Conservation (phyloP, 306 rosid genomes). For the Begonia loranthoides region DNA sequence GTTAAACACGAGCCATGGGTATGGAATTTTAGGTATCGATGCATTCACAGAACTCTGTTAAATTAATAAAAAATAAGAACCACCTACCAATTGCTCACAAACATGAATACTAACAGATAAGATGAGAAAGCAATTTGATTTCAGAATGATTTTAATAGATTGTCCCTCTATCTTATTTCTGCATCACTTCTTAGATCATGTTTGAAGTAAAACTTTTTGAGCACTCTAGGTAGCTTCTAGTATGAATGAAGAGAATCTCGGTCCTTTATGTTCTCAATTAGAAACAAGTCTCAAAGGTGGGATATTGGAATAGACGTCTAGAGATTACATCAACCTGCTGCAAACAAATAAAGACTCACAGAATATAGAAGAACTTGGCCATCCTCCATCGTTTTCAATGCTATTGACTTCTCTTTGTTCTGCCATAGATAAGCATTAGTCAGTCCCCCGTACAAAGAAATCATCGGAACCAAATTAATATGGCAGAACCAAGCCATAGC, state of each 20-base stretch:
- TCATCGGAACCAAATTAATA: too few relatives aligned
- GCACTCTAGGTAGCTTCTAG: too few relatives aligned
- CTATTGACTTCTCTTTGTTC: constrained; percentile 79
- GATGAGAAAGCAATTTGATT: too few relatives aligned
- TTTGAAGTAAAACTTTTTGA: too few relatives aligned
- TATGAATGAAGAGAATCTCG: constrained; percentile 3
- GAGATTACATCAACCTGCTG: constrained; percentile 5
- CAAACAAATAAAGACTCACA: constrained; percentile 16
- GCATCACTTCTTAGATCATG: too few relatives aligned
- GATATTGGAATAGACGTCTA: background rate
- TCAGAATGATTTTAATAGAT: too few relatives aligned
- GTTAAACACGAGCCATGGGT: constrained; percentile 93
- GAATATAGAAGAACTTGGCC: constrained; percentile 54
- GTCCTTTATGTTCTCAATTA: constrained; percentile 7
- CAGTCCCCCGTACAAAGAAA: background rate
- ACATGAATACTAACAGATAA: too few relatives aligned
- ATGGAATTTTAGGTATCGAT: constrained; percentile 61
- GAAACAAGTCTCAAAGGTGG: constrained; percentile 12
- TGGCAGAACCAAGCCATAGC: too few relatives aligned
- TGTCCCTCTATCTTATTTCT: too few relatives aligned
- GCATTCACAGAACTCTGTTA: constrained; percentile 76
- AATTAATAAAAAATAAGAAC: constrained; percentile 6
- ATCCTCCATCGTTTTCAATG: constrained; percentile 87
- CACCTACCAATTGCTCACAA: constrained; percentile 10
- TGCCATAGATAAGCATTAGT: constrained; percentile 24